Base-by-base conservation (phyloP, 768 basidiomycete genomes). In the Auricularia heimuer region DNA sequence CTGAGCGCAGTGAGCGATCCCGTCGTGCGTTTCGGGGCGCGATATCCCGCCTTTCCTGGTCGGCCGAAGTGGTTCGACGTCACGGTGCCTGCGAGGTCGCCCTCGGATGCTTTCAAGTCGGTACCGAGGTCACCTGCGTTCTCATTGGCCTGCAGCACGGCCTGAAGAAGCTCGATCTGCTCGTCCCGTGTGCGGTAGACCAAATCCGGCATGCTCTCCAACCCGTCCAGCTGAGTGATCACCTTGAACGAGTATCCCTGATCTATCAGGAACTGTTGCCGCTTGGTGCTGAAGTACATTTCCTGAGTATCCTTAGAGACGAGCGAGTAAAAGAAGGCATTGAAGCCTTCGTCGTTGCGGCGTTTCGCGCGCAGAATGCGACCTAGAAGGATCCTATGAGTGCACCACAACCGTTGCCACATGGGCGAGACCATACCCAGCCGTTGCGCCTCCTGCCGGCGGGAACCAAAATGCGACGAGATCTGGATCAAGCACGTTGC, bases 221-320 rank as follows among this genome's bases (percentile, higher is more conserved):
- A 80, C 8, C 97, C 97, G 68, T 98, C 94, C 18, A 99, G 84
- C 70, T 95, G 92, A 2, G 97, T 98, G 76, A 99, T 98, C 63
- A 99, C 96, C 77, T 98, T 98, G 85, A 99, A 99, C 4, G 96
- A 91, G 77, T 99, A 99, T 2, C 97, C 96, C 77, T 98, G 95
- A 73, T 99, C 97, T 71, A 99, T 96, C 69, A 99, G 79, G 78
- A 99, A 99, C 72, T 98, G 94, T 72, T 98, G 97, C 16, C 97
- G 87, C 77, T 99, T 99, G 3, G 97, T 96, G 74, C 92, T 95
- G 81, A 98, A 99, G 77, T 88, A 99, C 94, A 98, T 98, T 77
- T 98, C 97, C 72, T 97, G 94, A 3, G 96, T 99, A 77, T 98
- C 96, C 76, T 97, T 97, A 33, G 95, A 98, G 39, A 99, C 97